phyloP scores from a whole-genome alignment of 768 basidiomycete species.

The Lentinus tigrinus region DNA sequence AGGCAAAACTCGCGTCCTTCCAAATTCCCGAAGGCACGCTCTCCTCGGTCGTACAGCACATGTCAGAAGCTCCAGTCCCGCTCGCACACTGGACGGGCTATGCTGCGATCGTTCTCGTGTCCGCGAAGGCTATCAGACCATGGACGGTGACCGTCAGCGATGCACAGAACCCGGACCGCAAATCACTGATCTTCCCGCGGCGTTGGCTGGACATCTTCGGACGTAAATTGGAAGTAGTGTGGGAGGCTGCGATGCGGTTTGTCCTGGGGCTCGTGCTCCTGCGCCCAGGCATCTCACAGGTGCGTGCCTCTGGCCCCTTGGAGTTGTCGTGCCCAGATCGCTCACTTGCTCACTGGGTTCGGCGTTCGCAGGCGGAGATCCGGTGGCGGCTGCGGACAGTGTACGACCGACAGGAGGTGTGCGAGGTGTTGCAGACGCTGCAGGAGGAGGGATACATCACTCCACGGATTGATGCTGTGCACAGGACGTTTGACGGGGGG shows the following conservation, averaged over 20 bases:
- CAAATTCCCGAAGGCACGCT: slow-evolving; percentile 11
- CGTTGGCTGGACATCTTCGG: slow-evolving; percentile 81
- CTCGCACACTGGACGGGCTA: slow-evolving; percentile 73
- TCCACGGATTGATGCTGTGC: slow-evolving; percentile 27
- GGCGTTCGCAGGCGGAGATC: slow-evolving; percentile 53
- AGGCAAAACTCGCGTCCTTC: background rate
- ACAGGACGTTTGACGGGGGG: slow-evolving; percentile 27
- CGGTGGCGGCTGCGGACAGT: slow-evolving; percentile 68
- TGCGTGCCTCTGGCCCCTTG: slow-evolving; percentile 29
- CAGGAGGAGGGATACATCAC: slow-evolving; percentile 50
- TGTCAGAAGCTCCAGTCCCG: slow-evolving; percentile 50
- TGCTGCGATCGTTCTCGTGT: slow-evolving; percentile 51
- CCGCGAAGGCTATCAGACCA: slow-evolving; percentile 44
- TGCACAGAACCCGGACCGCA: slow-evolving; percentile 31
- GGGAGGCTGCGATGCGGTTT: slow-evolving; percentile 71
- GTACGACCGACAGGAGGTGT: slow-evolving; percentile 74
- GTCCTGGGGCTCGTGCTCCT: slow-evolving; percentile 66
- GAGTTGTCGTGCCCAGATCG: background rate
- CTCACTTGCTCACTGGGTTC: slow-evolving; percentile 9
- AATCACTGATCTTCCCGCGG: slow-evolving; percentile 56
- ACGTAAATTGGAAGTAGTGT: slow-evolving; percentile 53
- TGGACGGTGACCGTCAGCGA: slow-evolving; percentile 57
- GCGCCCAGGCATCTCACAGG: slow-evolving; percentile 74
- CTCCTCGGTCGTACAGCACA: slow-evolving; percentile 36
- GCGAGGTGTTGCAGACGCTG: slow-evolving; percentile 58